A percentile compares a stretch with the other conserved stretches of the same genome.
Evolutionary conservation across 2,329 filamentous ascomycete genomes (phyloP).

Genomic region (Penicillium sp.): DNA sequence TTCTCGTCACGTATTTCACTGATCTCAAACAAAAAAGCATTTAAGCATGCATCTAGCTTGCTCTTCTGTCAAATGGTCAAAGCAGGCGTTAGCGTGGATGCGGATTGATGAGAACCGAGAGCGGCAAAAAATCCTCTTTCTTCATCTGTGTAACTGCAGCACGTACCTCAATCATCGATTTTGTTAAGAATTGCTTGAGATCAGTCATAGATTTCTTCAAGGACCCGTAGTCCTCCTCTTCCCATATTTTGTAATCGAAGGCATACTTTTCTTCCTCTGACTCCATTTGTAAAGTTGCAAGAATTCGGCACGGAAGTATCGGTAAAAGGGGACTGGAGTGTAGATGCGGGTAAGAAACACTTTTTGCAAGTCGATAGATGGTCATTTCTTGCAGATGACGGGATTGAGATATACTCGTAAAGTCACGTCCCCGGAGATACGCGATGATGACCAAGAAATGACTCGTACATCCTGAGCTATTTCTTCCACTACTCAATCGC

Average conservation of each 20-base stretch:
- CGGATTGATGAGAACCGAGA: not conserved
- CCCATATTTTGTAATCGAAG: not conserved
- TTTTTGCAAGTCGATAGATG: too few relatives aligned
- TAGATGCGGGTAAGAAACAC: not conserved
- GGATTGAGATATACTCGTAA: too few relatives aligned
- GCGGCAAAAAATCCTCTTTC: too few relatives aligned
- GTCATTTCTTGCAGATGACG: not conserved
- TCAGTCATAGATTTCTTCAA: not conserved
- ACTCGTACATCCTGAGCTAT: not conserved
- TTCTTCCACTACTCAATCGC: too few relatives aligned
- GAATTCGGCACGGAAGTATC: not conserved
- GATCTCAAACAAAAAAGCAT: not conserved
- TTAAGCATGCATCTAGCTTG: not conserved
- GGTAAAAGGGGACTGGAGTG: too few relatives aligned
- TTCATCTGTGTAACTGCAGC: too few relatives aligned
- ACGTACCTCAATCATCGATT: not conserved
- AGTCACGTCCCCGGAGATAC: not conserved
- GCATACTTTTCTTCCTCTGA: not conserved
- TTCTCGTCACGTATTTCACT: not conserved
- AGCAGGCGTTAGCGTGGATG: not conserved
- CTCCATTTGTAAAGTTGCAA: constrained; percentile 35
- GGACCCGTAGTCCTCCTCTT: not conserved
- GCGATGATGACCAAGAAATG: not conserved
- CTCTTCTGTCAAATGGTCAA: not conserved
- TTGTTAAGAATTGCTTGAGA: not conserved